Conservation (phyloP, 2,329 filamentous ascomycete species). For the Monilinia laxa region DNA sequence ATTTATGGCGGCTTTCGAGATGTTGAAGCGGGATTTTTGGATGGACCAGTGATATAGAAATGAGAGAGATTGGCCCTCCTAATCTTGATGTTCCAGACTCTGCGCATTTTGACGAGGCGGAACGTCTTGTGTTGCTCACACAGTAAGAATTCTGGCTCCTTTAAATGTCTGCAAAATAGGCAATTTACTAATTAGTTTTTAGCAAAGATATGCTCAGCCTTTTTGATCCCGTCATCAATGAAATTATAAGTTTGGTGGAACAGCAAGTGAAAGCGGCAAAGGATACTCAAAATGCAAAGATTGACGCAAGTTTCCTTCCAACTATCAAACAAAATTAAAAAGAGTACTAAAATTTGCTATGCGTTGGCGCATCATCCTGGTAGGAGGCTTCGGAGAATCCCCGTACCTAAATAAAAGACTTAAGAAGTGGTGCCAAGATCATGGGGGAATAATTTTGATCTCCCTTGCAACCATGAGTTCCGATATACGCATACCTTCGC, state of each 20-base stretch:
- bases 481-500: too few species aligned
- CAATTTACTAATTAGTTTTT: background rate
- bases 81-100: constrained; percentile 29
- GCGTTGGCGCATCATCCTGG: too few species aligned
- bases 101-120: constrained; percentile 26
- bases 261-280: constrained; percentile 30
- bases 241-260: constrained; percentile 29
- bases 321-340: background rate
- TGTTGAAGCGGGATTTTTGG: constrained; percentile 29
- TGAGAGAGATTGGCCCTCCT: constrained; percentile 23
- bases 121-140: constrained; percentile 28
- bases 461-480: too few species aligned
- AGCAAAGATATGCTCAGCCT: constrained; percentile 33
- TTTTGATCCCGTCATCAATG: constrained; percentile 33
- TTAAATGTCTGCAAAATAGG: too few species aligned
- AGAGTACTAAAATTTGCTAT: background rate
- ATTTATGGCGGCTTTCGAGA: constrained; percentile 31
- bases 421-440: too few species aligned
- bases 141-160: constrained; percentile 29
- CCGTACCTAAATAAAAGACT: too few species aligned
- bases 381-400: too few species aligned
- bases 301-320: constrained; percentile 27
- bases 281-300: constrained; percentile 17
- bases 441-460: too few species aligned
- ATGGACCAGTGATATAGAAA: too few species aligned